These are phyloP conservation scores for Rosa lucieae DNA, from an alignment of 306 rosid species.

Conservation along the genomic window DNA sequence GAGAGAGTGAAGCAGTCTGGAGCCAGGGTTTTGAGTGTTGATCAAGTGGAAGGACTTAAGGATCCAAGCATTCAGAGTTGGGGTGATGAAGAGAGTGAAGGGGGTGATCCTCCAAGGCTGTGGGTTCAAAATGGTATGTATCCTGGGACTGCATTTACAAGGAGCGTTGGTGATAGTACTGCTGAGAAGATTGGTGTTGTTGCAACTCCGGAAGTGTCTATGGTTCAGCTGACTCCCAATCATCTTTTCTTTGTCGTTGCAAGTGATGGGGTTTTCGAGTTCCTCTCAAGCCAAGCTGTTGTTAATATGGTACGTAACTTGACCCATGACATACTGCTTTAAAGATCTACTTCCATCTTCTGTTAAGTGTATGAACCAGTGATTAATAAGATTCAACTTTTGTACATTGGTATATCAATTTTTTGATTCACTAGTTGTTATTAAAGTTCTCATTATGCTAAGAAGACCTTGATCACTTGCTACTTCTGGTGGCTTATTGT, in stretches of 20 bases:
- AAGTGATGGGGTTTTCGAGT: constrained; percentile 96
- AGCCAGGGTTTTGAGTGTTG: constrained; percentile 88
- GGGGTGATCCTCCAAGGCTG: constrained; percentile 89
- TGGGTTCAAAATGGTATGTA: constrained; percentile 77
- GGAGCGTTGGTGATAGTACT: constrained; percentile 90
- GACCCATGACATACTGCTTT: not conserved
- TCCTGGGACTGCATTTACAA: constrained; percentile 97
- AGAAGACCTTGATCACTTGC: constrained; percentile 5
- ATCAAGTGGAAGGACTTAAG: constrained; percentile 88
- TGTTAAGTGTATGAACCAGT: not conserved
- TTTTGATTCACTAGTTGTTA: not conserved
- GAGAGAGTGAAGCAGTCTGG: constrained; percentile 87
- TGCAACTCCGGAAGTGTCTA: constrained; percentile 78
- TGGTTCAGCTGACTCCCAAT: constrained; percentile 66
- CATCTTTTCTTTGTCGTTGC: constrained; percentile 91
- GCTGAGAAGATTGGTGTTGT: constrained; percentile 90
- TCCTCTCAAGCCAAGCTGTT: constrained; percentile 87
- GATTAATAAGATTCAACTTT: not conserved
- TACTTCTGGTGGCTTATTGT: not conserved
- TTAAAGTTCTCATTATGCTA: not conserved
- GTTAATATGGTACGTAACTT: constrained; percentile 72
- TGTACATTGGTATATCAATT: not conserved
- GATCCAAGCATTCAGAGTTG: constrained; percentile 79
- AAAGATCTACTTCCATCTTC: not conserved
- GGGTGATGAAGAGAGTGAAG: constrained; percentile 91